Evolutionary conservation across 2,329 filamentous ascomycete species (phyloP).

Genomic region (Alternaria sp.): DNA sequence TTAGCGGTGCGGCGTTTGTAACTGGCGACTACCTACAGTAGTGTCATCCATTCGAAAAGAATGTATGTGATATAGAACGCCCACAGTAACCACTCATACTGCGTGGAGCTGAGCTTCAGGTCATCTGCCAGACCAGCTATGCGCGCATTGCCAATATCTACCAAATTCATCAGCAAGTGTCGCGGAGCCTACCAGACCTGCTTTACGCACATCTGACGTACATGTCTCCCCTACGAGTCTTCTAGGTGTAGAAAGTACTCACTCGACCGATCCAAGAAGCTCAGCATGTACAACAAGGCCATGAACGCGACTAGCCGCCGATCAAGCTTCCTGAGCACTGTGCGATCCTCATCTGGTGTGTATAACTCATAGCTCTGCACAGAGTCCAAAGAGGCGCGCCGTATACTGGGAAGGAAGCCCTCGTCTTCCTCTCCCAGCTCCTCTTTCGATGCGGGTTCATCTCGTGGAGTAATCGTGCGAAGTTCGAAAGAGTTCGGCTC

Average conservation of each 20-base stretch:
- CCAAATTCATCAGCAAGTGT: slow-evolving; percentile 5
- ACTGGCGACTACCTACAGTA: slow-evolving; percentile 53
- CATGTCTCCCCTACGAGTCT: neutral
- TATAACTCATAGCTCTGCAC: slow-evolving; percentile 59
- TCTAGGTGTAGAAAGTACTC: slow-evolving; percentile 29
- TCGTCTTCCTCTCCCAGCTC: slow-evolving; percentile 34
- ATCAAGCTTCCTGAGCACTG: slow-evolving; percentile 78
- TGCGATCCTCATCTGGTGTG: slow-evolving; percentile 72
- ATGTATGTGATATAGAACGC: slow-evolving; percentile 70
- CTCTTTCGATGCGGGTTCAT: slow-evolving; percentile 12
- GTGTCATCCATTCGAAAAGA: slow-evolving; percentile 70
- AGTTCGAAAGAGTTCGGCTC: slow-evolving; percentile 35
- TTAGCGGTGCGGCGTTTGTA: neutral
- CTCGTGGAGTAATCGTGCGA: slow-evolving; percentile 21
- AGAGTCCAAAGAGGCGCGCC: slow-evolving; percentile 33
- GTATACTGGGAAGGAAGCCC: slow-evolving; percentile 21
- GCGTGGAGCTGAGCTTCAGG: slow-evolving; percentile 59
- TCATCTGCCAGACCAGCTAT: slow-evolving; percentile 64
- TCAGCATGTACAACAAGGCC: slow-evolving; percentile 80
- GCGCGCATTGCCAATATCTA: slow-evolving; percentile 68
- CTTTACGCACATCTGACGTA: slow-evolving; percentile 32
- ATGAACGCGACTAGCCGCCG: slow-evolving; percentile 79
- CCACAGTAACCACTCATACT: slow-evolving; percentile 68
- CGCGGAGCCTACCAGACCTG: neutral
- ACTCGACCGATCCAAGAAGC: slow-evolving; percentile 88